A percentile compares a stretch with the other conserved stretches of the same genome.
These are phyloP conservation scores for Azolla pinnata DNA, from an alignment of 75 land plant genomes.

Conservation along the genomic window DNA sequence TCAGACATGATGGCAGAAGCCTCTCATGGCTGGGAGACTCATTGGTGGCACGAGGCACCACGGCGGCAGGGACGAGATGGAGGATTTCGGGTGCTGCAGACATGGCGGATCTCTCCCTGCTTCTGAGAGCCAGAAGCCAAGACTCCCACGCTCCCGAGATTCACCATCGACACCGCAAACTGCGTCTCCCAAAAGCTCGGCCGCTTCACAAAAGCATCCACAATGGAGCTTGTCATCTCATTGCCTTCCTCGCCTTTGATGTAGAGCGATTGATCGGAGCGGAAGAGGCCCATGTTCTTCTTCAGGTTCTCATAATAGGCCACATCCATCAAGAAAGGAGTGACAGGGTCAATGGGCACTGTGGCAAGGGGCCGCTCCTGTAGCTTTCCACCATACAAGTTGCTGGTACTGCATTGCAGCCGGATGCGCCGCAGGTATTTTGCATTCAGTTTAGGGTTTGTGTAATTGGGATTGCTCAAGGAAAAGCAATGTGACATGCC, in stretches of 20 bases:
- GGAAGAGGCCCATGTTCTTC: conserved; percentile 30
- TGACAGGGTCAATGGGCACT: conserved; percentile 29
- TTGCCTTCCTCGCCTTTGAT: too few relatives aligned
- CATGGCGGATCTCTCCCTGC: conserved; percentile 36
- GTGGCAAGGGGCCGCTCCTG: conserved; percentile 19
- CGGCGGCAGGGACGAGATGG: conserved; percentile 16
- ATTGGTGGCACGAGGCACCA: too few relatives aligned
- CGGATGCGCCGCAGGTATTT: conserved; percentile 27
- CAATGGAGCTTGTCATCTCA: conserved; percentile 30
- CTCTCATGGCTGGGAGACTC: too few relatives aligned
- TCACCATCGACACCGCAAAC: conserved; percentile 52
- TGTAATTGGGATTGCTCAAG: conserved; percentile 24
- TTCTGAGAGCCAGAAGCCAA: conserved; percentile 11
- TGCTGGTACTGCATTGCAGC: conserved; percentile 44
- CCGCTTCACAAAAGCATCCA: conserved; percentile 22
- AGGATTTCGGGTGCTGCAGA: conserved; percentile 27
- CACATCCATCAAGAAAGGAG: conserved; percentile 34
- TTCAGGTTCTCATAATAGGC: conserved; percentile 43
- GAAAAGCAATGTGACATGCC: conserved; percentile 40
- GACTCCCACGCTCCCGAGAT: conserved; percentile 32
- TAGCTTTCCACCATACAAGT: too few relatives aligned
- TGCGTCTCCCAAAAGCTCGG: conserved; percentile 26
- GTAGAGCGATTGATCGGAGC: conserved; percentile 29
- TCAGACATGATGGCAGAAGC: too few relatives aligned
- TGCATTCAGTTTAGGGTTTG: conserved; percentile 29